Evolutionary conservation across 768 basidiomycete species (phyloP).

Genomic region (Trametes meyenii): DNA sequence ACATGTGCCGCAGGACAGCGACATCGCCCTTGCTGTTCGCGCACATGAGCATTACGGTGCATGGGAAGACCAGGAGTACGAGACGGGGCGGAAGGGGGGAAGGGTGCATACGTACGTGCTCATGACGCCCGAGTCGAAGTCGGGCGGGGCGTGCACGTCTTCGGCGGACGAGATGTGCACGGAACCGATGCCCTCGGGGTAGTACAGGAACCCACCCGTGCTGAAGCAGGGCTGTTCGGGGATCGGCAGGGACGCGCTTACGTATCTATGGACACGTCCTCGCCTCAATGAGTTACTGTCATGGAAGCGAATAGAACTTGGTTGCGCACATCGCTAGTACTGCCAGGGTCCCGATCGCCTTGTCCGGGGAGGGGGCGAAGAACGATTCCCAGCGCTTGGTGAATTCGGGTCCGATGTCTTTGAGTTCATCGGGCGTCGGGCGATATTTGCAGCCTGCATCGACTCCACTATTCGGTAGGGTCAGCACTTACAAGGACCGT

Average conservation of each 20-base stretch:
- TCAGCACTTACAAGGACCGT: background rate
- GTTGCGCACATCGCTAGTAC: background rate
- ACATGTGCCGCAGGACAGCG: slow-evolving; percentile 49
- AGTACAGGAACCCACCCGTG: slow-evolving; percentile 13
- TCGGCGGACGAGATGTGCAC: slow-evolving; percentile 27
- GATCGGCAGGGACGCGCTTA: background rate
- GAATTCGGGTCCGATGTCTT: slow-evolving; percentile 31
- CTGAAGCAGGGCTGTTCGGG: slow-evolving; percentile 19
- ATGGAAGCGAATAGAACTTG: background rate
- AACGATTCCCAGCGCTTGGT: slow-evolving; percentile 27
- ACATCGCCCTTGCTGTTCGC: slow-evolving; percentile 33
- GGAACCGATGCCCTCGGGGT: slow-evolving; percentile 29
- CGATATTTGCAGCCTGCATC: slow-evolving; percentile 32
- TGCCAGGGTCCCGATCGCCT: background rate
- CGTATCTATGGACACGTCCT: background rate
- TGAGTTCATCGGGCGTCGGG: slow-evolving; percentile 27
- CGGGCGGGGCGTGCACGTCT: slow-evolving; percentile 25
- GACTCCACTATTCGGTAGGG: slow-evolving; percentile 19
- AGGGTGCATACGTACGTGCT: background rate
- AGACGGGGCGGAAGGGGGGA: no score
- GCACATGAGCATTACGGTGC: background rate
- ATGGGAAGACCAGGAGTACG: background rate
- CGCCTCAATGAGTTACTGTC: background rate
- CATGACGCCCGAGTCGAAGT: slow-evolving; percentile 32
- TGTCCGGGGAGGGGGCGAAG: slow-evolving; percentile 29